Base-by-base conservation (phyloP, 257 asterid genomes). In the Echium plantagineum region DNA sequence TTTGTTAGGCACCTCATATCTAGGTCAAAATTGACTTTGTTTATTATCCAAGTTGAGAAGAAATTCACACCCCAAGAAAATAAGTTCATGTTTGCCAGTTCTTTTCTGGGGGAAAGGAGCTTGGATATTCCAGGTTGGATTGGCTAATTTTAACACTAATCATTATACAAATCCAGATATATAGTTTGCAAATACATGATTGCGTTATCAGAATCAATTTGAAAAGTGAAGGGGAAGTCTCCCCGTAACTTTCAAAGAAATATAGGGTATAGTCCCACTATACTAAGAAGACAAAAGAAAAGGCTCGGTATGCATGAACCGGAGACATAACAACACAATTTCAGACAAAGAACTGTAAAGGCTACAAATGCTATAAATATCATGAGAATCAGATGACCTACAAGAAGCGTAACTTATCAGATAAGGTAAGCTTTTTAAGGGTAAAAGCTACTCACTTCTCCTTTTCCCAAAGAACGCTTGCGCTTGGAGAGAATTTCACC, bases 401-500 rank as follows among this genome's bases (percentile, higher is more conserved):
- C 32, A 4, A 28, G 32, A 28, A 28, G 3, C 7, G 32, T 28
- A 0, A 42, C 0, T 42, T 42, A 42, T 42, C 49, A 42, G 16
- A 17, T 42, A 42, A 7, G 49, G 49, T 10, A 42, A 42, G 49
- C 15, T 42, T 12, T 4, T 42, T 12, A 42, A 12, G 49, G 10
- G 3, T 42, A 52, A 58, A 35, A 32, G 15, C 32, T 17, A 51
- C 75, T 19, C 74, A 86, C 97, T 66, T 83, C 85, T 35, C 46
- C 46, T 60, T 74, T 69, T 69, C 80, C 87, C 17, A 79, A 75
- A 61, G 85, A 61, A 52, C 71, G 81, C 72, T 89, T 83, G 74
- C 94, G 80, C 91, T 84, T 93, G 72, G 76, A 28, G 71, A 77
- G 74, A 58, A 75, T 75, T 74, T 83, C 87, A 72, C 83, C 95